These are phyloP conservation scores for Cryptosporidium canis DNA, from an alignment of 169 alveolate species.

Conservation along the genomic window DNA sequence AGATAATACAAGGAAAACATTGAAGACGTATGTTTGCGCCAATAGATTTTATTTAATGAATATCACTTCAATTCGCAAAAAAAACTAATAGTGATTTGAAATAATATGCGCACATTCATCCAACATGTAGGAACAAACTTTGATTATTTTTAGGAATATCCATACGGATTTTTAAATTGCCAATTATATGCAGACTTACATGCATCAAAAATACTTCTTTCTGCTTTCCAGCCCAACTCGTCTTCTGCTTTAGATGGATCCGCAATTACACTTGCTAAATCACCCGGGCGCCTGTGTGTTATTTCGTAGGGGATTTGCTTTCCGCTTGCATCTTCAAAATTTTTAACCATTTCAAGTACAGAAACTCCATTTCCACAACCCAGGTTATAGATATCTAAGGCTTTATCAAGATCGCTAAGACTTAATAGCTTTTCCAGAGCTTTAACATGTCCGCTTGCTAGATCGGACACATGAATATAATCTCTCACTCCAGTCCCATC, in stretches of 20 bases:
- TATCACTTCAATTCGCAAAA: too few species aligned
- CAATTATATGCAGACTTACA: conserved; percentile 75
- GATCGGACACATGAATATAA: conserved; percentile 92
- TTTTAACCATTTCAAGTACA: conserved; percentile 85
- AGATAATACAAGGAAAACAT: not conserved
- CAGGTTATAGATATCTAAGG: conserved; percentile 83
- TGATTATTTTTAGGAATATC: conserved; percentile 63
- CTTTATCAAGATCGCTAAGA: conserved; percentile 18
- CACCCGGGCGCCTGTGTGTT: conserved; percentile 90
- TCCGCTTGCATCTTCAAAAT: conserved; percentile 87
- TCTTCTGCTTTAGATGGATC: conserved; percentile 87
- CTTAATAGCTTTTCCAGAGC: conserved; percentile 81
- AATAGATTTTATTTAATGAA: not conserved
- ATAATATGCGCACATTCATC: not conserved
- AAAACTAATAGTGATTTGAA: not conserved
- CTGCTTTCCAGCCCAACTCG: conserved; percentile 88
- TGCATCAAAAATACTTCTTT: conserved; percentile 72
- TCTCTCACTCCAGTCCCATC: conserved; percentile 94
- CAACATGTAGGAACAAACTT: not conserved
- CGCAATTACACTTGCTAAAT: conserved; percentile 86
- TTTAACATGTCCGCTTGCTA: conserved; percentile 92
- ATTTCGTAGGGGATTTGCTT: conserved; percentile 76
- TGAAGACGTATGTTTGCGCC: not conserved
- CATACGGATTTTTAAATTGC: conserved; percentile 78
- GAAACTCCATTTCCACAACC: conserved; percentile 91